phyloP scores from a whole-genome alignment of 129 eudicot species.

The Escallonia herrerae region DNA sequence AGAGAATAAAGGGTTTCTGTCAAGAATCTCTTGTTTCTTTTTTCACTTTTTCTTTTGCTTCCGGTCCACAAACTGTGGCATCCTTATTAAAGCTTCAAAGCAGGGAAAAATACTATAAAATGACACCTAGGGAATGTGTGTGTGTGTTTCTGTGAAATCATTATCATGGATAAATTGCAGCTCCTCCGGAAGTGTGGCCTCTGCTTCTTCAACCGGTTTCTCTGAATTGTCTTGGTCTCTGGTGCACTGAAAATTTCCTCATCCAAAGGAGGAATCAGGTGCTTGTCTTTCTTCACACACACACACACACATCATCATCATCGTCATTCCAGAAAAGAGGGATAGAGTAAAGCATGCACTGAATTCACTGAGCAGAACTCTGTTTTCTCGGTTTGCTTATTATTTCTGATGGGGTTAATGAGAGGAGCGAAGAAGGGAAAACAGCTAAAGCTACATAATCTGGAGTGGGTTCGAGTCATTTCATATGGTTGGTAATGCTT shows the following conservation, averaged over 20 bases:
- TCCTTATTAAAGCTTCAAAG: slow-evolving; percentile 1
- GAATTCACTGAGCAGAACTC: background rate
- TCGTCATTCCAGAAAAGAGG: background rate
- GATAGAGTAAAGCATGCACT: background rate
- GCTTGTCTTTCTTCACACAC: background rate
- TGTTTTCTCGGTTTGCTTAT: background rate
- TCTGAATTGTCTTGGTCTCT: slow-evolving; percentile 2
- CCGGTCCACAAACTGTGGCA: background rate
- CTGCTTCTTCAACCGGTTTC: background rate
- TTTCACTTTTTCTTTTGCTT: background rate
- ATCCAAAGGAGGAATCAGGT: background rate
- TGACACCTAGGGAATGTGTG: background rate
- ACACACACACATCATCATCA: too few relatives aligned
- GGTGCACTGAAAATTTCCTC: background rate
- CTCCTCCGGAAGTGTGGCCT: background rate
- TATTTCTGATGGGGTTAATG: background rate
- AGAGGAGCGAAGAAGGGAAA: background rate
- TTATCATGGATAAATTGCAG: background rate
- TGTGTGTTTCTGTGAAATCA: background rate
- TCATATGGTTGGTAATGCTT: slow-evolving; percentile 10
- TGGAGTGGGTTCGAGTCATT: slow-evolving; percentile 17
- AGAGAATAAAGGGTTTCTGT: slow-evolving; percentile 2
- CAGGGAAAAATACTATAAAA: background rate
- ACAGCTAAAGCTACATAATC: background rate
- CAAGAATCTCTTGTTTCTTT: background rate